Evolutionary conservation across 2,329 filamentous ascomycete species (phyloP), one percentile per base, ranked within the genome.

Genomic region (Colletotrichum sp.): DNA sequence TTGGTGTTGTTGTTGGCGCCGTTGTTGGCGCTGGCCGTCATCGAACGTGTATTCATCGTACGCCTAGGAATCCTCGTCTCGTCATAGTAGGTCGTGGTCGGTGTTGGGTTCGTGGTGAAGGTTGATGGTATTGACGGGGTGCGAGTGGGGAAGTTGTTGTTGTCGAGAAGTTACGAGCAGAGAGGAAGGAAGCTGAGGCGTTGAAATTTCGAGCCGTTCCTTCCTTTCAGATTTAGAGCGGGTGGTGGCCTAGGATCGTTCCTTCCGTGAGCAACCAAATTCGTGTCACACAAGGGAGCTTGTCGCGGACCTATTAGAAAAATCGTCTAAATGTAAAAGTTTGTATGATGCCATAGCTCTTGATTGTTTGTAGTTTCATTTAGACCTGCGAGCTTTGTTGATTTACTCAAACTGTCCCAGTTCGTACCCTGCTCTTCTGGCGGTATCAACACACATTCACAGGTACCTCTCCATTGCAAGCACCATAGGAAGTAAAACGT

Each of bases 231-330:
- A 49, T 6, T 44, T 0, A 10, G 16, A 39, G 36, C 36, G 9
- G 16, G 6, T 49, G 39, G 9, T n/a, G 39, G 3, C 9, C 5
- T 7, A n/a, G 9, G 18, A 3, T 12, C 18, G 39, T 49, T 49
- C 39, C 18, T 49, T 49, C 39, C 39, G 2, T n/a, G 5, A n/a
- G 39, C 4, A 5, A 0, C 8, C 9, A 44, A n/a, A 6, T n/a
- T 10, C 39, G 18, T 0, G 0, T n/a, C 18, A 8, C 34, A 8
- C 2, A 16, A 36, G 34, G 34, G 1, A 5, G 15, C 34, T 0
- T 0, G 15, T 36, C 4, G 15, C 15, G 15, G 0, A 36, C 34
- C 2, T 36, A 16, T 36, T 5, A 16, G 4, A 36, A 36, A 16
- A 8, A 16, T 0, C 34, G 34, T 36, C 34, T 36, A 5, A 36